These are phyloP conservation scores for Euphorbia peplus DNA, from an alignment of 345 rosid species.

Conservation along the genomic window DNA sequence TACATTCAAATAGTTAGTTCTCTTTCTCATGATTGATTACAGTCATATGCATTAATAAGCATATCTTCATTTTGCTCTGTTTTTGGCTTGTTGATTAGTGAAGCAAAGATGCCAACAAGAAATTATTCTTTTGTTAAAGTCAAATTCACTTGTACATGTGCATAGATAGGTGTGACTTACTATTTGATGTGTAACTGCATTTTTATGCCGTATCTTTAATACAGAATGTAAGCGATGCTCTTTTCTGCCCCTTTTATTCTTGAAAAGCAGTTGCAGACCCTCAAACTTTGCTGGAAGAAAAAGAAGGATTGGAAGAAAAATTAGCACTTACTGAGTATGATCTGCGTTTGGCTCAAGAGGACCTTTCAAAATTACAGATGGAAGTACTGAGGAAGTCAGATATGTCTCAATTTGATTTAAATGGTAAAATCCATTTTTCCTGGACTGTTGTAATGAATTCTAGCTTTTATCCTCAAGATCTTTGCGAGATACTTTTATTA, in stretches of 20 bases:
- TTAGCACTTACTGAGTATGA: conserved; percentile 81
- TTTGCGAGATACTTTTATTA: not conserved
- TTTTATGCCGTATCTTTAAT: conserved; percentile 15
- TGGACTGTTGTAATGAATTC: not conserved
- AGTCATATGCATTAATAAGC: not conserved
- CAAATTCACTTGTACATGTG: not conserved
- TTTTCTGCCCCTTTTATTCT: conserved; percentile 14
- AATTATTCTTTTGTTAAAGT: not conserved
- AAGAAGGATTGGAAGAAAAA: conserved; percentile 73
- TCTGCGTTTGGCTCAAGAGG: conserved; percentile 90
- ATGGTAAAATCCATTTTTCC: conserved; percentile 40
- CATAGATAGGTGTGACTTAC: conserved; percentile 6
- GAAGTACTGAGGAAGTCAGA: conserved; percentile 70
- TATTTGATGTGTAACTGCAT: conserved; percentile 5
- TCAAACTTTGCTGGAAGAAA: conserved; percentile 86
- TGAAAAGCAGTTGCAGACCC: conserved; percentile 79
- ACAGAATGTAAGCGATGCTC: conserved; percentile 15
- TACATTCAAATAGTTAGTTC: not conserved
- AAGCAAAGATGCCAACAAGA: not conserved
- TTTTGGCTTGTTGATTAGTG: not conserved
- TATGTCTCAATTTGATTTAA: conserved; percentile 32
- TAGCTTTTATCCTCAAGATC: not conserved
- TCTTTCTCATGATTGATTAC: not conserved
- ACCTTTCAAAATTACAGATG: conserved; percentile 60
- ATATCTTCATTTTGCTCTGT: not conserved